Evolutionary conservation across 108 stramenopile species (phyloP).

Genomic region (Discostella pseudostelligera): DNA sequence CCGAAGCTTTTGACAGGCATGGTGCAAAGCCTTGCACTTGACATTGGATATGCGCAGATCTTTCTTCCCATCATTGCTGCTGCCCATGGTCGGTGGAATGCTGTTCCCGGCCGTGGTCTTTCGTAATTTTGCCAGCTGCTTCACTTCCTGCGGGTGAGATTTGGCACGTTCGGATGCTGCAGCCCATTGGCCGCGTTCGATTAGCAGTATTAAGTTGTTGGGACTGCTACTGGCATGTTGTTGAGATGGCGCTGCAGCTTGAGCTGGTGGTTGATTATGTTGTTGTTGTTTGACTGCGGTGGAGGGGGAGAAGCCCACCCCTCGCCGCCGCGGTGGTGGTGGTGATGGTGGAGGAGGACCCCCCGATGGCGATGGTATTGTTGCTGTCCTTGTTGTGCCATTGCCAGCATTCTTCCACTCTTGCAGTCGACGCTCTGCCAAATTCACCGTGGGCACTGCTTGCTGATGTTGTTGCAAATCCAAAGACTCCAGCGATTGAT

Average conservation of each 20-base stretch:
- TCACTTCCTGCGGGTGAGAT: constrained; percentile 39
- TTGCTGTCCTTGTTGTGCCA: background rate
- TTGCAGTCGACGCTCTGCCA: constrained; percentile 28
- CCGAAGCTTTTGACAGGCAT: constrained; percentile 85
- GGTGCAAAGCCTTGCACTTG: constrained; percentile 82
- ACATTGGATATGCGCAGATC: constrained; percentile 53
- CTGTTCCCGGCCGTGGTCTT: constrained; percentile 21
- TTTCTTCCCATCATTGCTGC: constrained; percentile 2
- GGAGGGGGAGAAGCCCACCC: background rate
- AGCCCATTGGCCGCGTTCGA: constrained; percentile 40
- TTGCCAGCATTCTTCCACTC: constrained; percentile 23
- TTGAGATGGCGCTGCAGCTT: constrained; percentile 7
- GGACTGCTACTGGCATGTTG: constrained; percentile 11
- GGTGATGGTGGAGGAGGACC: constrained; percentile 1
- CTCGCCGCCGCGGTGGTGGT: constrained; percentile 4
- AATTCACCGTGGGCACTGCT: constrained; percentile 16
- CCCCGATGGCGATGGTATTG: constrained; percentile 4
- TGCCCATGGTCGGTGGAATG: background rate
- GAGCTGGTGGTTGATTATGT: constrained; percentile 4
- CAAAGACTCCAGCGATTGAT: no score
- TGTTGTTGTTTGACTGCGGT: constrained; percentile 15
- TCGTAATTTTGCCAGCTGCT: constrained; percentile 43
- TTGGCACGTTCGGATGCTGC: constrained; percentile 33
- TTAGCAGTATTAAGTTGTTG: constrained; percentile 40
- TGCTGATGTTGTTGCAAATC: no score